Evolutionary conservation across 176 grass and related monocot genomes (phyloP).

Genomic region (Carex myosuroides): DNA sequence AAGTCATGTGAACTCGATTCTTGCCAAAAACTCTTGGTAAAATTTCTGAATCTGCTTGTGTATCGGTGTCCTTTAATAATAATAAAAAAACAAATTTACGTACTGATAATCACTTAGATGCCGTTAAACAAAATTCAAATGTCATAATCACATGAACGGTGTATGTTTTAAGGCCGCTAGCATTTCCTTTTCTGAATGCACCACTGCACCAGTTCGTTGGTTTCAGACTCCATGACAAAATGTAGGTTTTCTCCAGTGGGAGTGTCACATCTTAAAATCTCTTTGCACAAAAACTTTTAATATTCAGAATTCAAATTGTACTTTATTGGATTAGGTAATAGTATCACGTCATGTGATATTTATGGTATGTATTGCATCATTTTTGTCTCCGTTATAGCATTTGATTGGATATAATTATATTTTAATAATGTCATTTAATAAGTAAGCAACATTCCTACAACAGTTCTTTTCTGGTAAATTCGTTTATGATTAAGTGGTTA

Average conservation of each 20-base stretch:
- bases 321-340: neutral
- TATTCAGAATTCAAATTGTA: neutral
- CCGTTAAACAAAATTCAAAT: neutral
- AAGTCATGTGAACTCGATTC: no score
- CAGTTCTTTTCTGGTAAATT: no score
- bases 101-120: no score
- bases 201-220: slow-evolving; percentile 6
- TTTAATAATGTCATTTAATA: neutral
- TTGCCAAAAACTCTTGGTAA: no score
- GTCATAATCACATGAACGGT: neutral
- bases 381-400: neutral
- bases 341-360: no score
- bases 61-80: no score
- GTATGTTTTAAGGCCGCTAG: neutral
- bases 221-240: neutral
- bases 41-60: no score
- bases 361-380: neutral
- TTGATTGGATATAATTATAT: neutral
- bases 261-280: neutral
- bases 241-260: neutral
- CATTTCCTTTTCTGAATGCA: slow-evolving; percentile 22
- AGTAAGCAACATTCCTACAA: neutral
- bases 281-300: neutral
- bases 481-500: no score
- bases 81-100: no score